phyloP scores from a whole-genome alignment of 169 alveolate species.

The Eimeria praecox region DNA sequence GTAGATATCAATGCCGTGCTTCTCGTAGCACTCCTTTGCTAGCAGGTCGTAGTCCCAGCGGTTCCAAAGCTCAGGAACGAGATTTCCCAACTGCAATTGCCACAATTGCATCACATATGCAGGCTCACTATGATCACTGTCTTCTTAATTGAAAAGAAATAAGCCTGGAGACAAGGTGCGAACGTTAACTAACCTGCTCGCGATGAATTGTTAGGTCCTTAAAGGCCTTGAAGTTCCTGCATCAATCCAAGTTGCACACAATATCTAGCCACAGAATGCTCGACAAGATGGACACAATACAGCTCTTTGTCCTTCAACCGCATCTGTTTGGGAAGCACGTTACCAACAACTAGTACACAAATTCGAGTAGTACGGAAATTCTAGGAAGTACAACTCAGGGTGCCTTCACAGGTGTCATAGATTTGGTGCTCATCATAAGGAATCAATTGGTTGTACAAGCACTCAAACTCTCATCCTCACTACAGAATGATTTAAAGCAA shows the following conservation, averaged over 20 bases:
- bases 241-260: background rate
- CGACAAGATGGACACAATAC: background rate
- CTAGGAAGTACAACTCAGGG: background rate
- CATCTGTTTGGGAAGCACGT: background rate
- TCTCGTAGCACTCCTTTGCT: constrained; percentile 63
- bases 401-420: background rate
- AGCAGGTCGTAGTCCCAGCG: constrained; percentile 80
- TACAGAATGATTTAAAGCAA: background rate
- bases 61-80: constrained; percentile 69
- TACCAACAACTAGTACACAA: background rate
- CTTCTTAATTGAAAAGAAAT: too few species aligned
- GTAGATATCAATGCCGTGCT: constrained; percentile 79
- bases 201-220: constrained; percentile 55
- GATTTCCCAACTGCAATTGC: constrained; percentile 64
- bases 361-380: background rate
- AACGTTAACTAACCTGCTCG: constrained; percentile 13
- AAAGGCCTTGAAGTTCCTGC: constrained; percentile 66
- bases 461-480: too few species aligned
- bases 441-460: background rate
- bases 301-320: background rate
- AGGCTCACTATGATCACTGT: background rate
- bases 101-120: background rate
- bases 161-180: background rate
- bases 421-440: background rate
- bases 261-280: background rate